Percentiles rank a stretch among this genome's conserved stretches.
Evolutionary conservation across 2,329 filamentous ascomycete genomes (phyloP).

Genomic region (Pestalotiopsis sp.): DNA sequence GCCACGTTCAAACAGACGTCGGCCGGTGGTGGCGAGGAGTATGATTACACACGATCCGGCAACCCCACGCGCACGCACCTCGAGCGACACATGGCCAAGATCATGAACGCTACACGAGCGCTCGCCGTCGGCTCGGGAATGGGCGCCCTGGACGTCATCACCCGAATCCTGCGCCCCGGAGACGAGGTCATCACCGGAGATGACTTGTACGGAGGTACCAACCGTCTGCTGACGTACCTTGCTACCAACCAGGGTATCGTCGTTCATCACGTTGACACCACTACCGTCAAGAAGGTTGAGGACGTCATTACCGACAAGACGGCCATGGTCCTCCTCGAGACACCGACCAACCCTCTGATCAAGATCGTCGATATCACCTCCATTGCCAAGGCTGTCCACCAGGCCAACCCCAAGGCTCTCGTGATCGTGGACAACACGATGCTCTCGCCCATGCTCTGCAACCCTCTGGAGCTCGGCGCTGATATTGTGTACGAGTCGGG

Average conservation of each 20-base stretch:
- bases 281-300: conserved; percentile 69
- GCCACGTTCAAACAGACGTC: conserved; percentile 96
- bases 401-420: conserved; percentile 73
- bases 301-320: conserved; percentile 76
- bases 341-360: conserved; percentile 95
- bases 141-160: conserved; percentile 96
- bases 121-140: conserved; percentile 95
- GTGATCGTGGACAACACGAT: conserved; percentile 98
- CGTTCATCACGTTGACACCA: conserved; percentile 96
- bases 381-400: conserved; percentile 76
- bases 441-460: conserved; percentile 92
- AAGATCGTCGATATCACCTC: conserved; percentile 91
- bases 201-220: conserved; percentile 93
- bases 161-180: conserved; percentile 82
- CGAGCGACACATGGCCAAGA: conserved; percentile 95
- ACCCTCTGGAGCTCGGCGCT: conserved; percentile 90
- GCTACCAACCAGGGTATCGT: conserved; percentile 86
- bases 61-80: conserved; percentile 96
- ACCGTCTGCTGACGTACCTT: conserved; percentile 90
- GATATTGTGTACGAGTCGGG: conserved; percentile 98
- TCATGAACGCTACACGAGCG: conserved; percentile 92
- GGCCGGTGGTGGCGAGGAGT: conserved; percentile 79
- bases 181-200: conserved; percentile 98
- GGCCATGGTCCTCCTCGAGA: conserved; percentile 93
- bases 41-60: conserved; percentile 97